A percentile compares a stretch with the other conserved stretches of the same genome.
phyloP scores from a whole-genome alignment of 202 grass and related monocot genomes.

The Brachypodium distachyon region DNA sequence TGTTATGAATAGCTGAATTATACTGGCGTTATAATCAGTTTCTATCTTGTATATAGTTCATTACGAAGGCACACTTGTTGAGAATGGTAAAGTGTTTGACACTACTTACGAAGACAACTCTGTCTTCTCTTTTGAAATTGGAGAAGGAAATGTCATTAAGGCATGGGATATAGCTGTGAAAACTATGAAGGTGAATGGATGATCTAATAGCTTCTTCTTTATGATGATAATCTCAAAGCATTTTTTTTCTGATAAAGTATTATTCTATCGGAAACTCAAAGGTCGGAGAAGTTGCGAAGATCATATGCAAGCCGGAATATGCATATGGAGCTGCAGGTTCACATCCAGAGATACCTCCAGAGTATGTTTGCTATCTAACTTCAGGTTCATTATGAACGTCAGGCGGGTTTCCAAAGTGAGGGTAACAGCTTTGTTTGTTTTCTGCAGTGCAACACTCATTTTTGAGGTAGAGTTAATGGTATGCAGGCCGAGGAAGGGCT shows the following conservation, averaged over 20 bases:
- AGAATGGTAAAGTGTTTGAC: slow-evolving; percentile 61
- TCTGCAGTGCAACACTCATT: slow-evolving; percentile 49
- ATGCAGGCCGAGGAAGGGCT: slow-evolving; percentile 67
- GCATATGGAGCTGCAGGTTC: slow-evolving; percentile 60
- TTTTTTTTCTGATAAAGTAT: not conserved
- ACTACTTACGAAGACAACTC: slow-evolving; percentile 65
- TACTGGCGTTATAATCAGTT: not conserved
- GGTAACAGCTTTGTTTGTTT: not conserved
- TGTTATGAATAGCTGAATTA: not conserved
- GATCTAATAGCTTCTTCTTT: not conserved
- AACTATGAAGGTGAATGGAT: slow-evolving; percentile 56
- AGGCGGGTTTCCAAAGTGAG: not conserved
- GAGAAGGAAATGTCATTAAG: slow-evolving; percentile 43
- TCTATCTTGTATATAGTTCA: slow-evolving; percentile 32
- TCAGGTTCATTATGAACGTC: not conserved
- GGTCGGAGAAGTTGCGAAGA: slow-evolving; percentile 59
- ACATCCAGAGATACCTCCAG: slow-evolving; percentile 63
- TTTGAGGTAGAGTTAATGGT: slow-evolving; percentile 65
- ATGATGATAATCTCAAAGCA: not conserved
- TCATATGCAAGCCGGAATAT: slow-evolving; percentile 58
- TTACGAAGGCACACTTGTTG: slow-evolving; percentile 59
- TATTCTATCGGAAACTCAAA: slow-evolving; percentile 6
- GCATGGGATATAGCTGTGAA: slow-evolving; percentile 54
- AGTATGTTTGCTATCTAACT: slow-evolving; percentile 11
- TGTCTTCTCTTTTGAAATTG: slow-evolving; percentile 64